A percentile compares a stretch with the other conserved stretches of the same genome.
Evolutionary conservation across 768 basidiomycete species (phyloP).

Genomic region (Boletus huronensis): DNA sequence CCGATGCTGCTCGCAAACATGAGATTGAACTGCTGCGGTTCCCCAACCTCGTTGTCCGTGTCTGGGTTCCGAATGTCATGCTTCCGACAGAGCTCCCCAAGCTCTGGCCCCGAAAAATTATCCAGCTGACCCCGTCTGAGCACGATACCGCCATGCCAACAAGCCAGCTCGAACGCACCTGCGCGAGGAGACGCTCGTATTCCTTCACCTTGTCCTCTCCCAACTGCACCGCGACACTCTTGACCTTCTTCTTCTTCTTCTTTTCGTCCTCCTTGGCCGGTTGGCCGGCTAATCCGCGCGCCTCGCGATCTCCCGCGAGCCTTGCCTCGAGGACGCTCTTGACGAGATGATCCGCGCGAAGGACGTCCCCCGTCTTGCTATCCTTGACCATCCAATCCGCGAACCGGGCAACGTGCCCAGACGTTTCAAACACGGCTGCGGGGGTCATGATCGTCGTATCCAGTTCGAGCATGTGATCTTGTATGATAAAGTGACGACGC

Average conservation of each 20-base stretch:
- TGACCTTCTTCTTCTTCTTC: conserved; percentile 66
- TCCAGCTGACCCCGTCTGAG: conserved; percentile 41
- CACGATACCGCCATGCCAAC: background rate
- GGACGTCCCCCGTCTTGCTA: conserved; percentile 88
- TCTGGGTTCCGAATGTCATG: conserved; percentile 85
- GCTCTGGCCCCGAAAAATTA: conserved; percentile 85
- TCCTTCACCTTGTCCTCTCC: conserved; percentile 68
- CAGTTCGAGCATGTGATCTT: conserved; percentile 97
- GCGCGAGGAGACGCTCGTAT: conserved; percentile 84
- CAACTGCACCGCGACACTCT: conserved; percentile 66
- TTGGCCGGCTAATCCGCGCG: conserved; percentile 69
- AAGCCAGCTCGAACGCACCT: conserved; percentile 49
- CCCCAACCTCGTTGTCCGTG: conserved; percentile 87
- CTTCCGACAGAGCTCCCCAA: conserved; percentile 82
- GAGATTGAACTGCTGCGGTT: conserved; percentile 95
- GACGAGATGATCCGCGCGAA: conserved; percentile 95
- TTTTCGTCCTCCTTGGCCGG: conserved; percentile 54
- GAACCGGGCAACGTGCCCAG: conserved; percentile 96
- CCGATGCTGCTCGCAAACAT: conserved; percentile 99
- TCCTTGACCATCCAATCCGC: conserved; percentile 99
- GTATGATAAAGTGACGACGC: conserved; percentile 97
- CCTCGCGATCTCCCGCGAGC: conserved; percentile 87
- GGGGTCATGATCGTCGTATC: conserved; percentile 99
- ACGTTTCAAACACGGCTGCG: conserved; percentile 90
- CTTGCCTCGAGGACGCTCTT: conserved; percentile 89